A percentile compares a stretch with the other conserved stretches of the same genome.
phyloP scores from a whole-genome alignment of 164 flowering plant genomes.

The Berberis vulgaris region DNA sequence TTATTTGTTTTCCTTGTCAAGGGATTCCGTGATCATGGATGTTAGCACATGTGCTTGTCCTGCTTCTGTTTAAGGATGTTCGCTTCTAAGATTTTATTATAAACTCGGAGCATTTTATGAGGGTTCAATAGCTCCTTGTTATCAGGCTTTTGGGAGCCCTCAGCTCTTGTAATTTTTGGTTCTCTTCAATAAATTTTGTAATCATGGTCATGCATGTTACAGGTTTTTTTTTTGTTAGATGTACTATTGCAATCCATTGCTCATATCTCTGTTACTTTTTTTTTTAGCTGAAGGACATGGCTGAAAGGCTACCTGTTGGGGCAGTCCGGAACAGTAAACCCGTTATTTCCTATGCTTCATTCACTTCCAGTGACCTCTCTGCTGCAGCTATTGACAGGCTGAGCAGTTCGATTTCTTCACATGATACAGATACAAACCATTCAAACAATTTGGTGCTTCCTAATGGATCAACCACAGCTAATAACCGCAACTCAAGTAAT shows the following conservation, averaged over 20 bases:
- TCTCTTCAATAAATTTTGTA: not conserved
- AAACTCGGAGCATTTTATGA: no score
- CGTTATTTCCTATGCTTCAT: conserved; percentile 39
- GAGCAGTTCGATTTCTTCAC: conserved; percentile 34
- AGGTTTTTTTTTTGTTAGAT: not conserved
- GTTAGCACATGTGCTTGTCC: no score
- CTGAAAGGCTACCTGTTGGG: conserved; percentile 87
- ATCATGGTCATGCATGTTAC: not conserved
- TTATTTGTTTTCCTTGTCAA: no score
- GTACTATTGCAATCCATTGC: no score
- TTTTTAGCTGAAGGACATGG: conserved; percentile 84
- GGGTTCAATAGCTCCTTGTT: no score
- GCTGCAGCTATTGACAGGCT: conserved; percentile 31
- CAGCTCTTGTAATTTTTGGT: not conserved
- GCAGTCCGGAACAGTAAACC: conserved; percentile 45
- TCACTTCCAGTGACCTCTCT: conserved; percentile 43
- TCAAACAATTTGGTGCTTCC: conserved; percentile 34
- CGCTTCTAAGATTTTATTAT: no score
- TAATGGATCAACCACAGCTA: conserved; percentile 44
- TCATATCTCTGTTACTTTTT: not conserved
- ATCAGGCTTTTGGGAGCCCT: not conserved
- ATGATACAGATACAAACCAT: conserved; percentile 45
- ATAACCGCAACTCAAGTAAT: conserved; percentile 36
- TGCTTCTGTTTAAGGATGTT: no score
- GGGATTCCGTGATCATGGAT: no score